These are phyloP conservation scores for Pelargonium citronellum DNA, from an alignment of 441 rosid genomes.

Conservation along the genomic window DNA sequence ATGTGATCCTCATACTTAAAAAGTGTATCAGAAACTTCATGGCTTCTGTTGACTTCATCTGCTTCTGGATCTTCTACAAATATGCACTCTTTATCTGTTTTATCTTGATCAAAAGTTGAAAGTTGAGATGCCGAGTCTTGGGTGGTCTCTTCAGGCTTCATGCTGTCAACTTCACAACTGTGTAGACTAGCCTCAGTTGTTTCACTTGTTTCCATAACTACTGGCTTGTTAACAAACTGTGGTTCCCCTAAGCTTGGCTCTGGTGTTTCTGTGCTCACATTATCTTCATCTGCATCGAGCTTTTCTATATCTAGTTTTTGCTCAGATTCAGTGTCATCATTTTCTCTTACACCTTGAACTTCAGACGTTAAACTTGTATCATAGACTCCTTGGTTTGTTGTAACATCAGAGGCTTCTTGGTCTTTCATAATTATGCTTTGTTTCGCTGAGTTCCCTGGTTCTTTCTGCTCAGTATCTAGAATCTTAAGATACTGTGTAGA, in stretches of 20 bases:
- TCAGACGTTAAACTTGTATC: neutral
- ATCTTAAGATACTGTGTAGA: slow-evolving; percentile 16
- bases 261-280: slow-evolving; percentile 1
- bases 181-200: slow-evolving; percentile 12
- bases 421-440: slow-evolving; percentile 2
- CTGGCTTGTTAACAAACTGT: neutral
- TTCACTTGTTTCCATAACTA: slow-evolving; percentile 3
- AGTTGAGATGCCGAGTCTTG: slow-evolving; percentile 7
- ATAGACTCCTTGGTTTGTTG: slow-evolving; percentile 5
- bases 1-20: neutral
- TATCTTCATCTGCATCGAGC: neutral
- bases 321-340: neutral
- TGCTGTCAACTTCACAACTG: neutral
- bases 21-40: slow-evolving; percentile 1
- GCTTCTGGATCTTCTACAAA: neutral
- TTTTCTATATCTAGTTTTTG: neutral
- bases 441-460: slow-evolving; percentile 17
- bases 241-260: neutral
- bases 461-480: slow-evolving; percentile 23
- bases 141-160: neutral
- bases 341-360: slow-evolving; percentile 3
- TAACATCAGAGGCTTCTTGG: slow-evolving; percentile 5
- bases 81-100: slow-evolving; percentile 7
- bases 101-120: slow-evolving; percentile 7
- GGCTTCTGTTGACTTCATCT: slow-evolving; percentile 1